Conservation (phyloP, 2,329 filamentous ascomycete genomes). For the Ophiostoma piceae region DNA sequence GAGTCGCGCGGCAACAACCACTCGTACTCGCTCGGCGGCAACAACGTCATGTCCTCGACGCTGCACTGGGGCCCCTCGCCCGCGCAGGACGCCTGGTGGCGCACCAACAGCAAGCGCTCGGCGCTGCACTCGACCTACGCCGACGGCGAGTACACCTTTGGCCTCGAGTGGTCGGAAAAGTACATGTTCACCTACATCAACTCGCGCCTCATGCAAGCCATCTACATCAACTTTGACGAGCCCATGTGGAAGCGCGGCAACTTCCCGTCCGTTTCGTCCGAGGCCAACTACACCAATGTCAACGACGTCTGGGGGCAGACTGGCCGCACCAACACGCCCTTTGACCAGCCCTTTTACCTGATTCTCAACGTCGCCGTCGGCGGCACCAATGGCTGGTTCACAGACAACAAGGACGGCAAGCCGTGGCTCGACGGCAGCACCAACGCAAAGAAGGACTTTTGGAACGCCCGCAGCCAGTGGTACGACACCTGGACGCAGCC, state of each 20-base stretch:
- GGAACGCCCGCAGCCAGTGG: conserved; percentile 62
- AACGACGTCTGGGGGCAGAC: conserved; percentile 60
- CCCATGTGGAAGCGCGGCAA: conserved; percentile 63
- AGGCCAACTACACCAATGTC: conserved; percentile 61
- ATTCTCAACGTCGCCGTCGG: conserved; percentile 73
- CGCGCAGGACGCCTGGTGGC: conserved; percentile 74
- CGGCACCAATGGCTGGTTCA: conserved; percentile 77
- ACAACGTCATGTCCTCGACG: conserved; percentile 72
- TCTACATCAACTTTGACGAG: conserved; percentile 69
- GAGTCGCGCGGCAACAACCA: conserved; percentile 80
- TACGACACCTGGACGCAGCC: conserved; percentile 65
- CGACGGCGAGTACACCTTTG: conserved; percentile 66
- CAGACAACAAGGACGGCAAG: conserved; percentile 65
- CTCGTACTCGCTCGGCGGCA: conserved; percentile 69
- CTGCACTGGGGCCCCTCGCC: conserved; percentile 76
- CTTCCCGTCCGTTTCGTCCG: conserved; percentile 53
- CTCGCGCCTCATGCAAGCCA: conserved; percentile 70
- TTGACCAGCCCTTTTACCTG: conserved; percentile 71
- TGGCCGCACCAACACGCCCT: conserved; percentile 59
- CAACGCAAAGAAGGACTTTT: conserved; percentile 70
- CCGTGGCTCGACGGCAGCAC: conserved; percentile 69
- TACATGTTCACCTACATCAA: conserved; percentile 86
- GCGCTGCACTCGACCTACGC: conserved; percentile 71
- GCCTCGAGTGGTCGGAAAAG: conserved; percentile 81
- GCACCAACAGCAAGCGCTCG: conserved; percentile 70